Conservation (phyloP, 768 basidiomycete species). For the Chalciporus pseudorubinellus region DNA sequence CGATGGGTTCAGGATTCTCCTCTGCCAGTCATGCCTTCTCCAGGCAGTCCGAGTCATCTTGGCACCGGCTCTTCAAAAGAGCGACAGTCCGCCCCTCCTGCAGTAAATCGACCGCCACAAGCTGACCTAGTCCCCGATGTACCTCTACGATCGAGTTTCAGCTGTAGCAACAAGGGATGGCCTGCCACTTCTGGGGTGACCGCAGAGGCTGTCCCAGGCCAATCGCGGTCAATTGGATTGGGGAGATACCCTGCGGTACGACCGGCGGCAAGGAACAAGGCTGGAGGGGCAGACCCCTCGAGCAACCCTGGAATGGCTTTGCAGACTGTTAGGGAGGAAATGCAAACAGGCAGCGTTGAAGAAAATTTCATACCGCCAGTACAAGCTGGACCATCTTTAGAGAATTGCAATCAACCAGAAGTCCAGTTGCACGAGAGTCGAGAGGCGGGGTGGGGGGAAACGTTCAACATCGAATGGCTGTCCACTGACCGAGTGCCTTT, state of each 20-base stretch:
- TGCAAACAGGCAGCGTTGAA: conserved; percentile 3
- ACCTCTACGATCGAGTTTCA: conserved; percentile 35
- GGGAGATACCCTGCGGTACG: conserved; percentile 41
- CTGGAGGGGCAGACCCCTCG: conserved; percentile 17
- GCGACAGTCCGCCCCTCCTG: conserved; percentile 51
- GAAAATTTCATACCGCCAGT: conserved; percentile 11
- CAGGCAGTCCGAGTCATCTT: neutral
- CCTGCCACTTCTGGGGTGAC: neutral
- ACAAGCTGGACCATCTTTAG: neutral
- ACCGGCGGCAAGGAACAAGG: conserved; percentile 22
- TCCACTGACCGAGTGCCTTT: conserved; percentile 72
- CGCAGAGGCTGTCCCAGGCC: neutral
- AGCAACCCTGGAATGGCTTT: conserved; percentile 7
- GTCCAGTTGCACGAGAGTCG: conserved; percentile 14
- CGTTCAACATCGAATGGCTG: conserved; percentile 85
- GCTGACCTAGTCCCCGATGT: conserved; percentile 29
- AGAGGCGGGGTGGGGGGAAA: conserved; percentile 60
- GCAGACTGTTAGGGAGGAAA: conserved; percentile 26
- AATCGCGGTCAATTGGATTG: conserved; percentile 35
- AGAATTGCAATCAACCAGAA: neutral
- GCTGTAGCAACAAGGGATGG: conserved; percentile 11
- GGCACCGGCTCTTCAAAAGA: neutral
- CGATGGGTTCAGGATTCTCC: conserved; percentile 48
- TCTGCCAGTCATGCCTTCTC: conserved; percentile 20
- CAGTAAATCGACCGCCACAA: conserved; percentile 38